Conservation (phyloP, 2,329 filamentous ascomycete species). For the Aphanoascus verrucosus region DNA sequence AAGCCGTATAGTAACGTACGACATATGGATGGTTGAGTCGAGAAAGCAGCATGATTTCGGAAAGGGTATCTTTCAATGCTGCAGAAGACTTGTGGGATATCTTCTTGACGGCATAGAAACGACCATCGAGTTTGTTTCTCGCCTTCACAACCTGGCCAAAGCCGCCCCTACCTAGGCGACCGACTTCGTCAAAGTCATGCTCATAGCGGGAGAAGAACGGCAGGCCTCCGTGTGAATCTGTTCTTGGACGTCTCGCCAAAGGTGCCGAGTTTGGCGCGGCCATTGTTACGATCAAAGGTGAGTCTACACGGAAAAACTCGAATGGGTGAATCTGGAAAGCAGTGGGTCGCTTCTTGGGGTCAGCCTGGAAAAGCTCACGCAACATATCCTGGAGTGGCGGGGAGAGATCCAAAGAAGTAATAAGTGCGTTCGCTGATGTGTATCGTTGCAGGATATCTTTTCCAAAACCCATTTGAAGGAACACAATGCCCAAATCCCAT, state of each 20-base stretch:
- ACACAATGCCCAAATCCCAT: constrained; percentile 87
- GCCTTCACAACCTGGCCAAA: constrained; percentile 96
- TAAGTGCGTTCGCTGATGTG: constrained; percentile 63
- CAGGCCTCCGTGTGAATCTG: constrained; percentile 51
- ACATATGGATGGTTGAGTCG: constrained; percentile 79
- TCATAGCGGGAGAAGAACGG: constrained; percentile 61
- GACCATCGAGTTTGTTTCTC: constrained; percentile 83
- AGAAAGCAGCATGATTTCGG: constrained; percentile 81
- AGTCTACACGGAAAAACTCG: constrained; percentile 35
- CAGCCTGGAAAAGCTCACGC: constrained; percentile 70
- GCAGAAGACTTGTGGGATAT: constrained; percentile 72
- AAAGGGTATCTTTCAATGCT: constrained; percentile 53
- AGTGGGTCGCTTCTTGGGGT: constrained; percentile 72
- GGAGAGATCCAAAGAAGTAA: constrained; percentile 61
- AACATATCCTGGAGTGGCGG: constrained; percentile 68
- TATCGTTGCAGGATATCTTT: constrained; percentile 65
- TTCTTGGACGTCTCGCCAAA: constrained; percentile 44
- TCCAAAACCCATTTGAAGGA: constrained; percentile 90
- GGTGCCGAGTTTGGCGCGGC: constrained; percentile 19
- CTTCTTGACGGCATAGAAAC: constrained; percentile 94
- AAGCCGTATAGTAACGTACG: constrained; percentile 89
- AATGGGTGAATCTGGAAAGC: constrained; percentile 61
- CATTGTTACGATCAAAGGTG: constrained; percentile 26
- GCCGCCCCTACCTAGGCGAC: constrained; percentile 78
- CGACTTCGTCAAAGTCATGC: constrained; percentile 84